These are phyloP conservation scores for Phalaenopsis aphrodite DNA, from an alignment of 106 monocot species.

Conservation along the genomic window DNA sequence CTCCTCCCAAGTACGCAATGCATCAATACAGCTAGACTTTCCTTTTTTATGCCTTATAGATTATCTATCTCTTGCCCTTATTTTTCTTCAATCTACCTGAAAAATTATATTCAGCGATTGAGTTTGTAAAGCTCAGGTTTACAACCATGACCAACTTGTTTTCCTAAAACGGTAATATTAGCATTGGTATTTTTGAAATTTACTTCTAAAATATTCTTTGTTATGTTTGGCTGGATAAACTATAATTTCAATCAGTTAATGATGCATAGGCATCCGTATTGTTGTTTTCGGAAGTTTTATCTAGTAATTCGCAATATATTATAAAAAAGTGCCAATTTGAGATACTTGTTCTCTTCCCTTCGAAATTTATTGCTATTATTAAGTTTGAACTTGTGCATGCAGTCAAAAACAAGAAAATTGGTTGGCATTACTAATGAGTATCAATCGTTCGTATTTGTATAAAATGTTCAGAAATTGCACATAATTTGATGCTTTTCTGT, in stretches of 20 bases:
- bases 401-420: too few species aligned
- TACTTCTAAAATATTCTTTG: neutral
- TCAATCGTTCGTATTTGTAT: neutral
- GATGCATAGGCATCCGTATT: too few species aligned
- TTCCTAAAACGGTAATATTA: too few species aligned
- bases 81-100: neutral
- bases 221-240: neutral
- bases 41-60: neutral
- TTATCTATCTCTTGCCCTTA: too few species aligned
- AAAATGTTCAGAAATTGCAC: neutral
- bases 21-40: neutral
- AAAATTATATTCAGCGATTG: neutral
- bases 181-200: too few species aligned
- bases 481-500: neutral
- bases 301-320: neutral
- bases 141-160: neutral
- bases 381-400: neutral
- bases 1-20: constrained; percentile 50
- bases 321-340: neutral
- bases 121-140: neutral
- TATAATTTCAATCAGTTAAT: too few species aligned
- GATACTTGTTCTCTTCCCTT: neutral
- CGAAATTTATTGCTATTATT: neutral
- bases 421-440: neutral
- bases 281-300: neutral